Evolutionary conservation across 768 basidiomycete species (phyloP).

Genomic region (Suillus bovinus): DNA sequence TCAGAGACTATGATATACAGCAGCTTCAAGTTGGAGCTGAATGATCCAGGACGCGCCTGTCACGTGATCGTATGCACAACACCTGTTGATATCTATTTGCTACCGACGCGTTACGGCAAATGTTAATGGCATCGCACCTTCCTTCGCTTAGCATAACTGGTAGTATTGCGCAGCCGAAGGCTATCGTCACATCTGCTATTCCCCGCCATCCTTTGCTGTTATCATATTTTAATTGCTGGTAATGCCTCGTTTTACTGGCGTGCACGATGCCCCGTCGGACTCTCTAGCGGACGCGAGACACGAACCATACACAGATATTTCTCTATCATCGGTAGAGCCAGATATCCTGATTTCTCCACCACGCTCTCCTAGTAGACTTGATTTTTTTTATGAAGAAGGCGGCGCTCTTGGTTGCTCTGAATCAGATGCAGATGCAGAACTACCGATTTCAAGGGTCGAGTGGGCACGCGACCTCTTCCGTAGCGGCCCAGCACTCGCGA

Average conservation of each 20-base stretch:
- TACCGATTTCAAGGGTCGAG: conserved; percentile 9
- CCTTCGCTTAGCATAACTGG: neutral
- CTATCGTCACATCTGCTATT: neutral
- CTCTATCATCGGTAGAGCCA: conserved; percentile 13
- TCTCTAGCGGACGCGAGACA: conserved; percentile 12
- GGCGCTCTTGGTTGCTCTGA: conserved; percentile 6
- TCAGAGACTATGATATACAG: too few relatives aligned
- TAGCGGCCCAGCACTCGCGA: conserved; percentile 4
- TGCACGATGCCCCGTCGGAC: neutral
- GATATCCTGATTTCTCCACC: conserved; percentile 29
- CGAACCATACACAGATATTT: conserved; percentile 10
- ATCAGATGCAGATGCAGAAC: conserved; percentile 5
- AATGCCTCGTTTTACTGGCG: neutral
- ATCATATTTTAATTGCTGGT: neutral
- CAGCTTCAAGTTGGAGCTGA: too few relatives aligned
- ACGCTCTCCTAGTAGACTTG: conserved; percentile 51
- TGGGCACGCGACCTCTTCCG: conserved; percentile 14
- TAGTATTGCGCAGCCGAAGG: neutral
- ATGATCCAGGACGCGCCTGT: neutral
- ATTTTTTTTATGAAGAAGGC: conserved; percentile 31
- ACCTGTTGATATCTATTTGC: conserved; percentile 23
- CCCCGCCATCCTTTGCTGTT: neutral
- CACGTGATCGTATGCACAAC: conserved; percentile 11
- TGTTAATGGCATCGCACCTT: conserved; percentile 6
- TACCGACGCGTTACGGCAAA: conserved; percentile 6